Base-by-base conservation (phyloP, 2,329 filamentous ascomycete genomes). In the Alternaria hordeiaustralica region DNA sequence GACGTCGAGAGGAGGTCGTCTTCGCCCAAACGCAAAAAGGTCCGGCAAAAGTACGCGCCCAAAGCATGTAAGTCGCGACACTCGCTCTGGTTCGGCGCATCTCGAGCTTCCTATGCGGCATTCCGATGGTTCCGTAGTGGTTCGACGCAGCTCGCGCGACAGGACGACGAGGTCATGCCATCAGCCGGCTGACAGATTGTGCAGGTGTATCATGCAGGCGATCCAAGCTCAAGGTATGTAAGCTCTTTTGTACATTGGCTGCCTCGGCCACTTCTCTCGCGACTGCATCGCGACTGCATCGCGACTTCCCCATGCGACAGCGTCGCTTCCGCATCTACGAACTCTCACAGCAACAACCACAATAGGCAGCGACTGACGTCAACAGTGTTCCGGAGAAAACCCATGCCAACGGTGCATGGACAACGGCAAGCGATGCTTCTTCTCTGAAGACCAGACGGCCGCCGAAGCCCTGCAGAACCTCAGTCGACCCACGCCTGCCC, bases 381-480 rank as follows among this genome's bases (percentile, higher is more conserved):
- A 11, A 41, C 50, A 78, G 77, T 79, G 77, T 60, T 77, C 72
- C 18, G 77, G 77, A 55, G 75, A 78, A 33, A 78, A 76, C 53
- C 76, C 76, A 12, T 79, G 76, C 68, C 75, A 76, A 49, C 73
- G 77, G 66, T 78, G 76, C 59, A 49, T 71, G 63, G 77, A 79
- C 61, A 77, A 74, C 55, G 73, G 71, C 43, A 74, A 73, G 53
- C 75, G 75, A 41, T 79, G 77, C 69, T 78, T 78, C 70, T 79
- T 78, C 64, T 78, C 75, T 13, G 77, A 79, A 64, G 76, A 79
- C 63, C 75, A 78, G 67, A 78, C 75, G 21, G 77, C 77, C 4
- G 77, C 77, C 61, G 76, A 79, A 66, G 77, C 74, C 44, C 67
- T 79, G 49, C 77, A 79, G 63, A 77, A 76, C 55, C 76, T 79